A percentile compares a stretch with the other conserved stretches of the same genome.
phyloP scores from a whole-genome alignment of 176 grass and related monocot genomes.

The Hordeum marinum region DNA sequence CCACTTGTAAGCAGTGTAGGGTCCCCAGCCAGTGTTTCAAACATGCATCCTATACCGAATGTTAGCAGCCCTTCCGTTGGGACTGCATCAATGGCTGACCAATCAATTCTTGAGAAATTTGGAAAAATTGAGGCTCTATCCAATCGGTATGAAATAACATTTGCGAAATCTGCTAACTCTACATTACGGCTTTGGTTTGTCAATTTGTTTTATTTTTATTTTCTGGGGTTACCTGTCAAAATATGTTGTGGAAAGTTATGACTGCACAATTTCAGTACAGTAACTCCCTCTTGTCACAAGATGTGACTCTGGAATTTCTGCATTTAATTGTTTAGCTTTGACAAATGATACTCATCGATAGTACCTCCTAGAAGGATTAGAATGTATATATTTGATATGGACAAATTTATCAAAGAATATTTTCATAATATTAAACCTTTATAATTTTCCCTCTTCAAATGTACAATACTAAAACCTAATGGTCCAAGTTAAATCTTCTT shows the following conservation, averaged over 20 bases:
- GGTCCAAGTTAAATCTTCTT: slow-evolving; percentile 2
- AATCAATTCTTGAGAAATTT: slow-evolving; percentile 81
- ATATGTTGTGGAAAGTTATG: slow-evolving; percentile 16
- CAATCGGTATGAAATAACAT: slow-evolving; percentile 49
- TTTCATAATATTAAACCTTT: neutral
- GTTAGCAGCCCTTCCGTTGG: slow-evolving; percentile 84
- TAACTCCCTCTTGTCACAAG: neutral
- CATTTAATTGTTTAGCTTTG: slow-evolving; percentile 1
- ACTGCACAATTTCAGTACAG: neutral
- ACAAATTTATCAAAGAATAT: neutral
- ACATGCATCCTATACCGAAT: slow-evolving; percentile 62
- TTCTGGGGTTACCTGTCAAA: neutral
- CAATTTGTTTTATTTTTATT: neutral
- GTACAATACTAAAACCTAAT: neutral
- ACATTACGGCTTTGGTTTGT: neutral
- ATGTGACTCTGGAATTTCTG: neutral
- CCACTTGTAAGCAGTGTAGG: slow-evolving; percentile 59
- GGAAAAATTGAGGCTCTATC: slow-evolving; percentile 64
- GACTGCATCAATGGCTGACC: slow-evolving; percentile 64
- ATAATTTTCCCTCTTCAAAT: neutral
- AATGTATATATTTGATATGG: neutral
- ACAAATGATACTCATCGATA: neutral
- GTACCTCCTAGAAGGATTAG: neutral
- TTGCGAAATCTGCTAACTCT: slow-evolving; percentile 3
- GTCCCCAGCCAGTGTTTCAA: slow-evolving; percentile 96